These are phyloP conservation scores for Botrytis tulipae DNA, from an alignment of 2,329 filamentous ascomycete species.

Conservation along the genomic window DNA sequence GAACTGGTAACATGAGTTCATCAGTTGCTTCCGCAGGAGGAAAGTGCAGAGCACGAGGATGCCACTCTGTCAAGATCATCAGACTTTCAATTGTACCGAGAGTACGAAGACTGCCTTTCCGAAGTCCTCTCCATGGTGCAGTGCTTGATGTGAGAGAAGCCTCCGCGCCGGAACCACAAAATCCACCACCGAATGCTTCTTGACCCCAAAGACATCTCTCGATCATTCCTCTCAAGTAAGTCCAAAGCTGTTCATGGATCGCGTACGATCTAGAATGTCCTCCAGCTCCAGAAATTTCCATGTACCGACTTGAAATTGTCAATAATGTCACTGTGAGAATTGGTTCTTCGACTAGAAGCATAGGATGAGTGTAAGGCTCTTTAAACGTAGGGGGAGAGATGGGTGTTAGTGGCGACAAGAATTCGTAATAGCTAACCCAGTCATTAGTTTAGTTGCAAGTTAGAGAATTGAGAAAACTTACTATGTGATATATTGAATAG, in stretches of 20 bases:
- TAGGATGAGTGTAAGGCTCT: constrained; percentile 74
- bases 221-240: constrained; percentile 90
- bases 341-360: constrained; percentile 83
- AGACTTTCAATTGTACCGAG: constrained; percentile 92
- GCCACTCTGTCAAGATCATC: constrained; percentile 95
- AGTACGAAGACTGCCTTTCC: constrained; percentile 79
- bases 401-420: constrained; percentile 86
- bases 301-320: constrained; percentile 86
- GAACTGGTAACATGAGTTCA: constrained; percentile 63
- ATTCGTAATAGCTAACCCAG: constrained; percentile 73
- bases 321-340: constrained; percentile 89
- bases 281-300: constrained; percentile 74
- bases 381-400: constrained; percentile 91
- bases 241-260: constrained; percentile 95
- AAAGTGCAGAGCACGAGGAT: constrained; percentile 90
- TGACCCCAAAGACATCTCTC: constrained; percentile 94
- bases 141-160: constrained; percentile 64
- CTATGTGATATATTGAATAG: constrained; percentile 92
- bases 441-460: constrained; percentile 22
- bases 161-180: constrained; percentile 67
- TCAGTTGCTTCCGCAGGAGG: constrained; percentile 75
- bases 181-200: constrained; percentile 88
- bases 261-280: constrained; percentile 81
- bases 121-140: constrained; percentile 66
- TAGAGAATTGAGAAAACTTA: constrained; percentile 44